phyloP scores from a whole-genome alignment of 345 rosid genomes.

The Acer campestre region DNA sequence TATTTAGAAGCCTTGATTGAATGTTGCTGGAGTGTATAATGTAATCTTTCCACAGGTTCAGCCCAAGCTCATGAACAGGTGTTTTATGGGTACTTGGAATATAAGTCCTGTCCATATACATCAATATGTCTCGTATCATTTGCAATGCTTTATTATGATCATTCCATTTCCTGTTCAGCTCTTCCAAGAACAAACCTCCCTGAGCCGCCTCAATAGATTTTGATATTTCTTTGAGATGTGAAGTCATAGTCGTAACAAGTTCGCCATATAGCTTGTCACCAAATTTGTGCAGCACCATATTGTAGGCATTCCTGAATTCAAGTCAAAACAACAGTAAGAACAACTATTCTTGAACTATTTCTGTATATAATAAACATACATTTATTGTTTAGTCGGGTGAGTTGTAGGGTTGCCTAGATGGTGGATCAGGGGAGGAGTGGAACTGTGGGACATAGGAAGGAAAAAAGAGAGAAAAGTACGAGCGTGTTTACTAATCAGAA shows the following conservation, averaged over 20 bases:
- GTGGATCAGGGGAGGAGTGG: no score
- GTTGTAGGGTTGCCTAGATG: no score
- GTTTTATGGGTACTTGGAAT: conserved; percentile 77
- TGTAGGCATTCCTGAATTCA: conserved; percentile 85
- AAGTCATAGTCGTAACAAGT: conserved; percentile 83
- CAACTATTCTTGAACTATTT: conserved; percentile 8
- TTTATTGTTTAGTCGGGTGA: no score
- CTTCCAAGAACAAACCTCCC: conserved; percentile 88
- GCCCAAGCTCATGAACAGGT: conserved; percentile 92
- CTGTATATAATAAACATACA: no score
- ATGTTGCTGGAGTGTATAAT: conserved; percentile 76
- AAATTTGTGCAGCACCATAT: conserved; percentile 97
- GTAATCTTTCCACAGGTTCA: conserved; percentile 90
- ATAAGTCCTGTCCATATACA: conserved; percentile 98
- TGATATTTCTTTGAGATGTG: conserved; percentile 79
- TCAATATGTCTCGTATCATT: conserved; percentile 96
- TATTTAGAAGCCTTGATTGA: conserved; percentile 68
- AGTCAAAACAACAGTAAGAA: conserved; percentile 5
- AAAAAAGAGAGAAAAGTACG: background rate
- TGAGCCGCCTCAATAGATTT: conserved; percentile 86
- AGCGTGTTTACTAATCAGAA: no score
- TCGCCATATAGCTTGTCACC: conserved; percentile 90
- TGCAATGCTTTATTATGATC: conserved; percentile 98
- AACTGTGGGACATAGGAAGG: background rate
- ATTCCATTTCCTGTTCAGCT: conserved; percentile 94